These are phyloP conservation scores for Aegilops tauschii DNA, from an alignment of 176 grass and related monocot genomes.

Conservation along the genomic window DNA sequence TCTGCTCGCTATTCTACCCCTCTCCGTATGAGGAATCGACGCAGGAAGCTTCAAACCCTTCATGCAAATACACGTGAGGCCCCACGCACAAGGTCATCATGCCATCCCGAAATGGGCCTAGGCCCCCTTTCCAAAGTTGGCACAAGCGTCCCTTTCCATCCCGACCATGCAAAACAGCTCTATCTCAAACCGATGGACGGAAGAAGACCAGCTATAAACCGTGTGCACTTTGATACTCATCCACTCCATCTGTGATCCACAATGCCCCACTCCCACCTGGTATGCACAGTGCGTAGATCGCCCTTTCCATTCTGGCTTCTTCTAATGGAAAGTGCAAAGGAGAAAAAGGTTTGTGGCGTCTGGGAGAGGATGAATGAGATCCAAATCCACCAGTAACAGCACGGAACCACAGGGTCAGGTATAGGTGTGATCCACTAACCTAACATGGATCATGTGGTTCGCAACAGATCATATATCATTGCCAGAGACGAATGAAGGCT, in stretches of 20 bases:
- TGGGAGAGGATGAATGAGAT: background rate
- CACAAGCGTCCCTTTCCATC: slow-evolving; percentile 8
- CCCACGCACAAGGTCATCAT: background rate
- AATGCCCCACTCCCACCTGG: background rate
- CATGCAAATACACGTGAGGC: background rate
- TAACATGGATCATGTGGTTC: background rate
- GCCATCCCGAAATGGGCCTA: background rate
- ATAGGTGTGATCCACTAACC: background rate
- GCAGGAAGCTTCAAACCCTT: too few relatives aligned
- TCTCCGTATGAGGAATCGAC: too few relatives aligned
- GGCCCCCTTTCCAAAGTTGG: background rate
- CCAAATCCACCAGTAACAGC: background rate
- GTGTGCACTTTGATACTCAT: background rate
- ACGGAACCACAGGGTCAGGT: background rate
- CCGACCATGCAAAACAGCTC: background rate
- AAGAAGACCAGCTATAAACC: background rate
- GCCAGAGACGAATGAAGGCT: background rate
- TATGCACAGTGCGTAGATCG: background rate
- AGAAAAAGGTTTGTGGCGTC: background rate
- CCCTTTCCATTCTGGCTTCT: slow-evolving; percentile 19
- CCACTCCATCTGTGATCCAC: slow-evolving; percentile 10
- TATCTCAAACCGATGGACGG: background rate
- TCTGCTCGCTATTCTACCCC: too few relatives aligned
- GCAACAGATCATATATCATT: background rate
- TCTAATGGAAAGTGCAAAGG: background rate